Conservation (phyloP, 345 rosid species). For the Lepidium sativum region DNA sequence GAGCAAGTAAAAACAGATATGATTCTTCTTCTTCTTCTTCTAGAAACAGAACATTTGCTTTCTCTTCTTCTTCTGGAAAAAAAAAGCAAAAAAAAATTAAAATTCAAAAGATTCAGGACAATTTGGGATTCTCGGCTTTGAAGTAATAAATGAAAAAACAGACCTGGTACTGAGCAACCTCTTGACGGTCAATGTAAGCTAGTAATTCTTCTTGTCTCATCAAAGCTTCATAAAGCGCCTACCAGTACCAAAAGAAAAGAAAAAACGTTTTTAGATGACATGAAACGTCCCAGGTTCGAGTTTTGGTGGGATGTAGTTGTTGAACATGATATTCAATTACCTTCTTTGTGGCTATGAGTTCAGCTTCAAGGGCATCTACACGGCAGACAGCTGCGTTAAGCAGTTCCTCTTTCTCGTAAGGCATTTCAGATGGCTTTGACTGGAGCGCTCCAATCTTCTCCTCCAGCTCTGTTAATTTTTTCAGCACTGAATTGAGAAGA, state of each 20-base stretch:
- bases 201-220: conserved; percentile 97
- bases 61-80: conserved; percentile 23
- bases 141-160: neutral
- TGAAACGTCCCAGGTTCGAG: neutral
- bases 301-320: neutral
- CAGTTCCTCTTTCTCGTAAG: conserved; percentile 91
- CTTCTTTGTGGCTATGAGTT: conserved; percentile 97
- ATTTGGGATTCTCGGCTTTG: neutral
- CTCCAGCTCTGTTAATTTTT: conserved; percentile 83
- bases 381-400: conserved; percentile 96
- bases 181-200: conserved; percentile 89
- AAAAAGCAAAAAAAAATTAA: neutral
- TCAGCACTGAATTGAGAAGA: conserved; percentile 57
- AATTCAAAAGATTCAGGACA: neutral
- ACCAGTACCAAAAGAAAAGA: no score
- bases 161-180: conserved; percentile 64
- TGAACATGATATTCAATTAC: conserved; percentile 28
- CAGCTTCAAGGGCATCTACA: conserved; percentile 97
- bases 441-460: conserved; percentile 75
- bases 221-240: conserved; percentile 86
- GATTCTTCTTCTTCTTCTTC: conserved; percentile 53
- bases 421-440: conserved; percentile 94
- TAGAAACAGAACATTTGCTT: conserved; percentile 25
- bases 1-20: neutral
- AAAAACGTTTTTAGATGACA: neutral